Evolutionary conservation across 2,329 filamentous ascomycete species (phyloP), one percentile per base, ranked within the genome.

Genomic region (Parastagonospora nodorum): DNA sequence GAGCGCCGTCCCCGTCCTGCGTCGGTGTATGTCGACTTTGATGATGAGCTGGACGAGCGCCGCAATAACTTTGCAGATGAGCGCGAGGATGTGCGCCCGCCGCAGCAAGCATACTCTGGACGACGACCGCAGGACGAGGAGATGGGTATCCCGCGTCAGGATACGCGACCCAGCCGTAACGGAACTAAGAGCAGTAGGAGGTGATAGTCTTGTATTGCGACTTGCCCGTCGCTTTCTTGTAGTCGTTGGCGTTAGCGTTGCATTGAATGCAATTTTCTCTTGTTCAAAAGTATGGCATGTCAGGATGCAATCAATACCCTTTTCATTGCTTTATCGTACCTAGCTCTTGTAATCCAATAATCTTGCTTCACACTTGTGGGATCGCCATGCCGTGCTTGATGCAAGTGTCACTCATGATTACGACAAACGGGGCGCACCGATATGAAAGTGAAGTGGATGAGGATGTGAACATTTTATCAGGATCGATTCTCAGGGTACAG

Each of bases 1-100:
- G 59, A 66, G 14, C 60, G 61, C 5, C 66, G 70, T 8, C 61
- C 73, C 12, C 74, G 71, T 29, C 77, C 78, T 27, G 78, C 78
- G 2, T 79, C 78, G 4, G 76, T 75, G 2, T 78, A 77, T 38
- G 74, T 80, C 51, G 77, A 79, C 38, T 74, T 76, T 36, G 71
- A 71, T 9, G 73, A 75, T 31, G 74, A 75, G 31, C 69, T 75
- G 15, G 67, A 71, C 0, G 58, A 65, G 11, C 64, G 63, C 10
- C 55, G 53, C 30, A 58, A 55, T 41, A 46, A 53, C 24, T 68
- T 66, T 29, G 55, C 63, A 9, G 59, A 62, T 8, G 51, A 50
- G 24, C 56, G 63, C 36, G 63, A 66, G 27, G 45, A 67, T 42
- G 64, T 72, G 27, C 68, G 63, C 28, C 60, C 56, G 11, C 69